Evolutionary conservation across 2,329 filamentous ascomycete species (phyloP).

Genomic region (Cryphonectria parasitica): DNA sequence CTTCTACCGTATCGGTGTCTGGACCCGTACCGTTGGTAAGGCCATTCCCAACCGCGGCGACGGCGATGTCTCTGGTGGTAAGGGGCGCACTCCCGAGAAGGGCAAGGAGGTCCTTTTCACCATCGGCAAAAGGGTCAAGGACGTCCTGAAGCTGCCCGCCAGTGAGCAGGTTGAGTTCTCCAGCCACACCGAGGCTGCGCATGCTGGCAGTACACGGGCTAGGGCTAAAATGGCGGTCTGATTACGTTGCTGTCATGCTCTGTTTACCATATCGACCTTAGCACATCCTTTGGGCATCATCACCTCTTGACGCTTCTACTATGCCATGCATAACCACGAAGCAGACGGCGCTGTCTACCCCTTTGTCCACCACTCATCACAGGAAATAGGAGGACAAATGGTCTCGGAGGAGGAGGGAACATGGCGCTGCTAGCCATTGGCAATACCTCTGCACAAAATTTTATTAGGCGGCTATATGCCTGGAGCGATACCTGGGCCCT

Average conservation of each 20-base stretch:
- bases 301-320: neutral
- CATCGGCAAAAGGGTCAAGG: constrained; percentile 92
- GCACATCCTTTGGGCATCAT: constrained; percentile 12
- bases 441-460: constrained; percentile 22
- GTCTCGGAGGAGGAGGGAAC: constrained; percentile 18
- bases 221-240: constrained; percentile 93
- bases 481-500: constrained; percentile 1
- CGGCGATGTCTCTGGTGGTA: constrained; percentile 72
- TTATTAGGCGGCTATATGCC: neutral
- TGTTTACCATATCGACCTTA: constrained; percentile 5
- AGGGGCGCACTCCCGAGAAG: constrained; percentile 79
- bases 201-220: constrained; percentile 89
- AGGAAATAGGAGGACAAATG: neutral
- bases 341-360: neutral
- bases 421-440: constrained; percentile 16
- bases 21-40: constrained; percentile 94
- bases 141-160: constrained; percentile 77
- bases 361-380: neutral
- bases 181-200: constrained; percentile 91
- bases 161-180: constrained; percentile 89
- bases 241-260: constrained; percentile 30
- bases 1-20: constrained; percentile 96
- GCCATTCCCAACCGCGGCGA: constrained; percentile 76
- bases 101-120: constrained; percentile 81
- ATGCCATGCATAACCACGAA: neutral